Evolutionary conservation across 2,329 filamentous ascomycete species (phyloP).

Genomic region (Sarocladium oryzae): DNA sequence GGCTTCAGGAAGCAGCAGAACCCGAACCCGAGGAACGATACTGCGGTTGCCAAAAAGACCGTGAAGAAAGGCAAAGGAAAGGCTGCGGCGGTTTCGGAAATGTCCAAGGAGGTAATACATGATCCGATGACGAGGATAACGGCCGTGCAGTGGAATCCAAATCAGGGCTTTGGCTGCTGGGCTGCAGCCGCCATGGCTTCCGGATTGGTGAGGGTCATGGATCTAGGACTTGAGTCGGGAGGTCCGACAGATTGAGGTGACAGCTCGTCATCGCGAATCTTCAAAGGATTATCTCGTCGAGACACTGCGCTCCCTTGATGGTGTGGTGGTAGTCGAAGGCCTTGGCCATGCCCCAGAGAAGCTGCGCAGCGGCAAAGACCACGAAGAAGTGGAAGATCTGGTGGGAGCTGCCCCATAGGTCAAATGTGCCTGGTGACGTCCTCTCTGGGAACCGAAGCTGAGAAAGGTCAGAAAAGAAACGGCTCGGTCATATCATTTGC

Average conservation of each 20-base stretch:
- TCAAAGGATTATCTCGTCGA: constrained; percentile 9
- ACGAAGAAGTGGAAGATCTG: constrained; percentile 95
- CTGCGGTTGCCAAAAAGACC: constrained; percentile 29
- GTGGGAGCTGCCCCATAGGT: constrained; percentile 89
- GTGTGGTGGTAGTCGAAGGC: constrained; percentile 84
- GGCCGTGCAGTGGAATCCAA: constrained; percentile 62
- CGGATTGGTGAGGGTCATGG: constrained; percentile 60
- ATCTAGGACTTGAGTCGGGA: constrained; percentile 47
- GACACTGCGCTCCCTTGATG: constrained; percentile 46
- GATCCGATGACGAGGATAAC: constrained; percentile 59
- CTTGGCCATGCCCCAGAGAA: constrained; percentile 73
- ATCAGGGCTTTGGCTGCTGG: constrained; percentile 59
- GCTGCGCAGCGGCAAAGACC: constrained; percentile 70
- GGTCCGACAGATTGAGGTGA: background rate
- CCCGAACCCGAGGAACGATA: constrained; percentile 31
- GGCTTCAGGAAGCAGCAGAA: constrained; percentile 47
- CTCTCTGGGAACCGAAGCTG: constrained; percentile 78
- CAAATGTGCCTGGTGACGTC: constrained; percentile 68
- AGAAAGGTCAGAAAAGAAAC: background rate
- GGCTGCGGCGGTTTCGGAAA: constrained; percentile 26
- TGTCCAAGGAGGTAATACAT: constrained; percentile 38
- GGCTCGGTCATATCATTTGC: background rate
- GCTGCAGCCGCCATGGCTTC: constrained; percentile 60
- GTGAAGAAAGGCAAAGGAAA: constrained; percentile 30
- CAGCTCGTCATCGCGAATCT: background rate